Conservation (phyloP, 257 asterid genomes). For the Avicennia marina region DNA sequence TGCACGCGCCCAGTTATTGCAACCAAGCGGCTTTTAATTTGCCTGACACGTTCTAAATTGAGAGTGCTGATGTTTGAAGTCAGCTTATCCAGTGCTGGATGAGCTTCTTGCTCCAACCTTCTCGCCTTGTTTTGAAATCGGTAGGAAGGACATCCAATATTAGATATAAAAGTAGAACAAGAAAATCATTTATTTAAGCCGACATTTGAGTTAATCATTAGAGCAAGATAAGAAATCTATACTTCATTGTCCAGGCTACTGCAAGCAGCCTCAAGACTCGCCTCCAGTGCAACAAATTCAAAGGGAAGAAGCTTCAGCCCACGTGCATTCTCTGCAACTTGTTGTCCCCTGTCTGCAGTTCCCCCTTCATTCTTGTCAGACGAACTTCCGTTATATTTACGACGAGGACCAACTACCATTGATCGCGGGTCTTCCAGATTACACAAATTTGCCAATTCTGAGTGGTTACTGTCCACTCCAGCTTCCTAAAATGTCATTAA, state of each 20-base stretch:
- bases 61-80: conserved; percentile 73
- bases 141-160: neutral
- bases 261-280: conserved; percentile 91
- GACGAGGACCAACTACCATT: conserved; percentile 27
- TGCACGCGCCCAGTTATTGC: conserved; percentile 86
- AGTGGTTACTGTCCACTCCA: conserved; percentile 39
- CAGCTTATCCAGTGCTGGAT: conserved; percentile 76
- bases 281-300: conserved; percentile 86
- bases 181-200: neutral
- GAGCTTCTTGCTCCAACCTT: conserved; percentile 73
- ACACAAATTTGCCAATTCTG: conserved; percentile 53
- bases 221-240: neutral
- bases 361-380: conserved; percentile 31
- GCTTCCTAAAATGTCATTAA: conserved; percentile 41
- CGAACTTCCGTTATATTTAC: conserved; percentile 21
- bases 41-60: conserved; percentile 80
- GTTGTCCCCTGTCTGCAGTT: conserved; percentile 32
- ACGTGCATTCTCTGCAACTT: conserved; percentile 36
- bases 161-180: neutral
- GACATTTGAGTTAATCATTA: neutral
- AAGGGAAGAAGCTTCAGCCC: conserved; percentile 73
- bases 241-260: conserved; percentile 79
- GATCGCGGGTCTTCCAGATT: conserved; percentile 45
- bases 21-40: conserved; percentile 80
- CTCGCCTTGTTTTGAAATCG: conserved; percentile 45